Conservation (phyloP, 306 rosid genomes). For the Malus asiatica region DNA sequence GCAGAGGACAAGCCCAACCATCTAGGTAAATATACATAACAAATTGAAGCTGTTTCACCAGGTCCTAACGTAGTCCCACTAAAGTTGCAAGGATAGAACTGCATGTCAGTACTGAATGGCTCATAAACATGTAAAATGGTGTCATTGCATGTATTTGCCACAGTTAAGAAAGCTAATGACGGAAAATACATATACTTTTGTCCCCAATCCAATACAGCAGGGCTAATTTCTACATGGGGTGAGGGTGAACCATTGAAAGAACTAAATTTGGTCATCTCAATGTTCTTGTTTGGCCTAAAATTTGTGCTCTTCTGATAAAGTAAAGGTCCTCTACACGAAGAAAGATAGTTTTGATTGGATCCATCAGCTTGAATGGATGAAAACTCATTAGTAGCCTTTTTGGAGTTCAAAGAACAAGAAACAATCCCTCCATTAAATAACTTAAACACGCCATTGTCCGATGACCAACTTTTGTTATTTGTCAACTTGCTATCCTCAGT, state of each 20-base stretch:
- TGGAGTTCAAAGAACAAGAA: conserved; percentile 70
- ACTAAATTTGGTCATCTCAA: conserved; percentile 35
- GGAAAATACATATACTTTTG: conserved; percentile 56
- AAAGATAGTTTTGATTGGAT: conserved; percentile 34
- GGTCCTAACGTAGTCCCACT: conserved; percentile 63
- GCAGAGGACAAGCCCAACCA: conserved; percentile 65
- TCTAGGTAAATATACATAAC: conserved; percentile 77
- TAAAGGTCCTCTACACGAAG: conserved; percentile 46
- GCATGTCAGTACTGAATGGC: conserved; percentile 76
- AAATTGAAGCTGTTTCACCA: conserved; percentile 63
- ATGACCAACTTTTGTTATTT: conserved; percentile 61
- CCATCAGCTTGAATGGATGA: conserved; percentile 44
- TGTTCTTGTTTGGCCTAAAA: conserved; percentile 28
- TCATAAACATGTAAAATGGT: conserved; percentile 71
- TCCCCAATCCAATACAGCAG: conserved; percentile 77
- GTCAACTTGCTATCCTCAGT: conserved; percentile 34
- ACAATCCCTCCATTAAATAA: conserved; percentile 57
- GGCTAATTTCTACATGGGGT: conserved; percentile 55
- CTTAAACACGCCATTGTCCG: conserved; percentile 74
- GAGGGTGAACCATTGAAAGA: conserved; percentile 44
- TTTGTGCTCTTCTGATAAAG: conserved; percentile 39
- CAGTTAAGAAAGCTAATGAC: conserved; percentile 64
- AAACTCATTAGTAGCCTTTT: conserved; percentile 38
- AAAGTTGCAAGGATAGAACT: conserved; percentile 90
- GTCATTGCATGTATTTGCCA: conserved; percentile 68